Base-by-base conservation (phyloP, 2,329 filamentous ascomycete genomes). In the Colletotrichum theobromicola region DNA sequence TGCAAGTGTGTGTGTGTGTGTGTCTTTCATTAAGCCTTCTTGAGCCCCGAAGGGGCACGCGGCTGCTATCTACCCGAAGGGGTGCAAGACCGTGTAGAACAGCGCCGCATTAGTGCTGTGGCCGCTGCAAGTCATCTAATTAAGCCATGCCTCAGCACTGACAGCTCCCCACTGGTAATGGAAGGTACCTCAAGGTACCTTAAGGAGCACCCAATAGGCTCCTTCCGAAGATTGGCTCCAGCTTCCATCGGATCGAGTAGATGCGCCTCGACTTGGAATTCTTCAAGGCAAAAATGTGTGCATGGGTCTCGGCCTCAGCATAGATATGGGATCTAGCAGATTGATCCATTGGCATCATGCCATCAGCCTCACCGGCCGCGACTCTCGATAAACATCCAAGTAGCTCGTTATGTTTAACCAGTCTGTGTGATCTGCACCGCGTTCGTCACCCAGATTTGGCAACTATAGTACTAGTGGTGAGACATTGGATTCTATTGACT, bases 41-140 rank as follows among this genome's bases (percentile, higher is more conserved):
- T n/a, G n/a, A n/a, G n/a, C n/a, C n/a, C n/a, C n/a, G n/a, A n/a
- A n/a, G n/a, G n/a, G n/a, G n/a, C n/a, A n/a, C n/a, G n/a, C n/a
- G n/a, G n/a, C n/a, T n/a, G n/a, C n/a, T n/a, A n/a, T n/a, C n/a
- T n/a, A n/a, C 53, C 53, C 26, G 62, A 67, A 71, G 21, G 24
- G 53, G 68, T 24, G 34, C 57, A 28, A 15, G 18, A 55, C 68
- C 42, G 46, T 74, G 68, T 61, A 34, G 67, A 72, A 67, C 34
- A 68, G 26, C 35, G 13, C 24, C 35, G 67, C 61, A 71, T 74
- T 71, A 67, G 72, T 67, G 62, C 58, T 35, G 57, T 70, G 34
- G 64, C 70, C 30, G 63, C 70, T 74, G 58, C 73, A 66, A 70
- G 60, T 64, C 64, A 75, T 65, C 73, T 58, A 73, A 62, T 75